Conservation (phyloP, 208 protist species). For the Wallacemonas rigidus region DNA sequence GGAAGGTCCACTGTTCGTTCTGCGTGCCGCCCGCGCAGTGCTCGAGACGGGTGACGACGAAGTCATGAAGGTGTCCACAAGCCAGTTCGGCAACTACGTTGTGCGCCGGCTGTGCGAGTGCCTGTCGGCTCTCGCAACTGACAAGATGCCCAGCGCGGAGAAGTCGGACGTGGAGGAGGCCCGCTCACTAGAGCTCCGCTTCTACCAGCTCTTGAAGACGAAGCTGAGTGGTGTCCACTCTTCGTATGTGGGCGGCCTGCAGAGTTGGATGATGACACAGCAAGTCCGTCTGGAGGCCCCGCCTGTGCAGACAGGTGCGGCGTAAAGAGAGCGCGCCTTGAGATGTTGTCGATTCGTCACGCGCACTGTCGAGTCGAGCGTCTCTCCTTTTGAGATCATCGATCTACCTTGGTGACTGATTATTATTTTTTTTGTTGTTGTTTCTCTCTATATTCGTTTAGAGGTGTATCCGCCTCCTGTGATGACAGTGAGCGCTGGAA, state of each 20-base stretch:
- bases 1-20: slow-evolving; percentile 42
- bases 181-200: slow-evolving; percentile 42
- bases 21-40: slow-evolving; percentile 53
- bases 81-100: slow-evolving; percentile 81
- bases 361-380: no score
- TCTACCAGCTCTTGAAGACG: slow-evolving; percentile 24
- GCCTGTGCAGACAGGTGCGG: not conserved
- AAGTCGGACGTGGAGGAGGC: slow-evolving; percentile 38
- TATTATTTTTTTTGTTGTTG: no score
- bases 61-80: slow-evolving; percentile 46
- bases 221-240: slow-evolving; percentile 33
- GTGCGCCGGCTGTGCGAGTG: slow-evolving; percentile 62
- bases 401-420: no score
- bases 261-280: slow-evolving; percentile 25
- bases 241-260: slow-evolving; percentile 35
- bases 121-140: slow-evolving; percentile 55
- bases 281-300: slow-evolving; percentile 6
- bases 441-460: no score
- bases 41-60: slow-evolving; percentile 46
- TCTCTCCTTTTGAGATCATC: no score
- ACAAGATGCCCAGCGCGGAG: slow-evolving; percentile 24
- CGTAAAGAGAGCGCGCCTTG: not conserved
- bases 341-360: no score
- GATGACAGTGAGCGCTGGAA: no score
- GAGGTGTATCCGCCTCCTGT: no score